Base-by-base conservation (phyloP, 1,284 basidiomycete genomes). In the Papiliotrema terrestris region DNA sequence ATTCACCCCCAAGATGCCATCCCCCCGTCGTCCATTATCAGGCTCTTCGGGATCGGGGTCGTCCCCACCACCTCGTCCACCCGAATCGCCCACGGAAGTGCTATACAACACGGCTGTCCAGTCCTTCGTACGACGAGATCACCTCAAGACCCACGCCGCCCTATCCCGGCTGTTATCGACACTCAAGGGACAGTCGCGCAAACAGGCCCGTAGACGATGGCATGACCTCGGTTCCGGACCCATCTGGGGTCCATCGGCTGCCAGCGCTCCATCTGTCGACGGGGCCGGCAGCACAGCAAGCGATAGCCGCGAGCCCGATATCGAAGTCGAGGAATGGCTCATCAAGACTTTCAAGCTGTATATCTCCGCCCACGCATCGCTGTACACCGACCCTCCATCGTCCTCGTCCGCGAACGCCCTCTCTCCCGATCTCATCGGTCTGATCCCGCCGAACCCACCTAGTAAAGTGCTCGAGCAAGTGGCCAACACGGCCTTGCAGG, bases 51-150 rank as follows among this genome's bases (percentile, higher is more conserved):
- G 54, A 8, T 53, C 60, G 13, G n/a, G n/a, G n/a, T n/a, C n/a
- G n/a, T n/a, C n/a, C n/a, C n/a, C n/a, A n/a, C 51, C 58, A 14
- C 50, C 55, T 13, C 50, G 55, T n/a, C 49, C 63, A 4, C 54
- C 58, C n/a, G 59, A 65, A 58, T 49, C 60, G 2, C 57, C 51
- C 36, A 61, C 69, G 41, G 73, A 75, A 48, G 42, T 67, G 32
- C 56, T 71, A 22, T 75, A 75, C 64, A 73, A 73, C 57, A 61
- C 67, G 9, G 70, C 73, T 25, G 70, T 72, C 23, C 73, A 75
- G 54, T 66, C 69, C n/a, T 75, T 75, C 51, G 71, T 75, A 19
- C 62, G 73, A 9, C 63, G 71, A 29, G 73, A 75, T 56, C 73
- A 75, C 49, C 51, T 62, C 57, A 71, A 69, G 55, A 70, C 71